Base-by-base conservation (phyloP, 2,329 filamentous ascomycete genomes). In the Thielaviopsis ethacetica region DNA sequence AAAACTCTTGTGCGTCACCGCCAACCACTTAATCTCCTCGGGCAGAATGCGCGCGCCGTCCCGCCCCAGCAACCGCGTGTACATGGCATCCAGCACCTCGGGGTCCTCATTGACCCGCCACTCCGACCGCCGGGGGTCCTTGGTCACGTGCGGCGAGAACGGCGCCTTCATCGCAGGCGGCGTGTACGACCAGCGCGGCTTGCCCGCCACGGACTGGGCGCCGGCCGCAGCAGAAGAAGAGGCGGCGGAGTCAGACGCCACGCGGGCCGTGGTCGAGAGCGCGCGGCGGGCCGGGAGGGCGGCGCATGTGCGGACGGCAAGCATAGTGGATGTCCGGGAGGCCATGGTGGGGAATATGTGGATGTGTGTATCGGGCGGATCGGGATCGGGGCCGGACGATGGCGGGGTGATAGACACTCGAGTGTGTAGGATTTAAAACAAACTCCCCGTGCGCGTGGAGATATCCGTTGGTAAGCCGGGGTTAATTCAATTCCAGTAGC, bases 1-100 rank as follows among this genome's bases (percentile, higher is more conserved):
- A 68, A 95, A 97, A 72, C 90, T 96, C 80, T 97, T 97, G 72
- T 97, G 93, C 64, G 93, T 98, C 59, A 98, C 82, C 30, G 91
- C 91, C 67, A 97, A 75, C 93, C 93, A 98, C 74, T 96, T 97
- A 62, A 93, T 77, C 73, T 98, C 91, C 17, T 96, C 91, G 1
- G 86, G 84, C 60, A 98, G 76, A 69, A 93, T 70, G 65, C 79
- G 80, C 64, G 86, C 81, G 60, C 87, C 88, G 53, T 79, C 82
- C 53, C 75, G 76, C 5, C 91, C 91, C 59, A 97, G 73, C 65
- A 97, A 79, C 57, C 77, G 76, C 64, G 80, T 77, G 71, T 96
- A 95, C 70, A 89, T 86, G 54, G 80, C 75, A 69, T 97, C 86
- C 59, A 98, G 76, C 67, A 77, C 76, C 64, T 75, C 76, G 10